Conservation (phyloP, 192 early-diverging fungal species). For the Podila horticola region DNA sequence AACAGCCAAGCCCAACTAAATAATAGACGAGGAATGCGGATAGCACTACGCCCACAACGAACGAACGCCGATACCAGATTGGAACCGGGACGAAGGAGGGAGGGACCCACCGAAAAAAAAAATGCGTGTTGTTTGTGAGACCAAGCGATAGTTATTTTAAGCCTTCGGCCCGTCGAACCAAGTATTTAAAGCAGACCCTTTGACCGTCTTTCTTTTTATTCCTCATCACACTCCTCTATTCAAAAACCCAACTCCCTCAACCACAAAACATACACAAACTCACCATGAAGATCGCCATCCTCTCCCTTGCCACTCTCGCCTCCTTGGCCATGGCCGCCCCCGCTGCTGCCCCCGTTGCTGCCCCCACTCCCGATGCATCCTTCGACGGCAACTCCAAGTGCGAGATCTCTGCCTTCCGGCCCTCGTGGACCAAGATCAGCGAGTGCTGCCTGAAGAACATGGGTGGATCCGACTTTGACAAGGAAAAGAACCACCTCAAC, state of each 20-base stretch:
- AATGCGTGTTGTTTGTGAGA: too few relatives aligned
- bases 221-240: neutral
- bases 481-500: neutral
- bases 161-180: too few relatives aligned
- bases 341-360: neutral
- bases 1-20: too few relatives aligned
- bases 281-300: conserved; percentile 1
- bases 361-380: neutral
- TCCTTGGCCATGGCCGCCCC: neutral
- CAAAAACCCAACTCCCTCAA: neutral
- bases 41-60: too few relatives aligned
- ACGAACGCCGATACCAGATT: too few relatives aligned
- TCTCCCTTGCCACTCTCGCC: neutral
- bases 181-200: too few relatives aligned
- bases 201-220: too few relatives aligned
- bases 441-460: conserved; percentile 38
- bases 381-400: conserved; percentile 38
- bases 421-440: conserved; percentile 8
- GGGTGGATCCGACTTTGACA: conserved; percentile 27
- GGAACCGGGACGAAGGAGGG: too few relatives aligned
- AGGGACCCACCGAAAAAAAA: too few relatives aligned
- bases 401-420: conserved; percentile 18
- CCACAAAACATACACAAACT: neutral
- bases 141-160: too few relatives aligned
- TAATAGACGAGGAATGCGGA: too few relatives aligned